phyloP scores from a whole-genome alignment of 257 asterid species.

The Orobanche coerulescens region DNA sequence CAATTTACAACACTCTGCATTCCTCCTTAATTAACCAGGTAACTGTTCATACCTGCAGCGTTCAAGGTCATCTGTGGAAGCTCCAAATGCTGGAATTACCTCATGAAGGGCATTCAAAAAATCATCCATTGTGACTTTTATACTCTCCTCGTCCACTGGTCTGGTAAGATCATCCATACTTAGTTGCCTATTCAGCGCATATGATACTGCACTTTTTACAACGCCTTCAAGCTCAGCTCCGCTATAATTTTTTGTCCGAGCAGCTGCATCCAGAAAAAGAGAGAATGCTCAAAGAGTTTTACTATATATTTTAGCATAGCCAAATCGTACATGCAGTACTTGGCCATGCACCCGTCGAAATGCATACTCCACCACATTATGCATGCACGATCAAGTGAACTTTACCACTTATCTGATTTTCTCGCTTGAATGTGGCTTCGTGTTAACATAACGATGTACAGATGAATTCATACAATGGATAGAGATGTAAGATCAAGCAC shows the following conservation, averaged over 20 bases:
- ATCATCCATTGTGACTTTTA: conserved; percentile 89
- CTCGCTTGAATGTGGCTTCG: neutral
- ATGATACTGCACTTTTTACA: conserved; percentile 97
- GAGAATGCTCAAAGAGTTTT: neutral
- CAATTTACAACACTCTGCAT: neutral
- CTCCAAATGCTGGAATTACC: conserved; percentile 96
- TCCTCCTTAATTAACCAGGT: neutral
- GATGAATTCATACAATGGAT: neutral
- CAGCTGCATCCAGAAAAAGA: conserved; percentile 54
- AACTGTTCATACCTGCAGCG: conserved; percentile 76
- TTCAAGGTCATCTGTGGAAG: conserved; percentile 96
- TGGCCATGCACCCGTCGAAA: neutral
- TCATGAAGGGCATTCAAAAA: conserved; percentile 73
- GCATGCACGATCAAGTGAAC: neutral
- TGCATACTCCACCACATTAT: conserved; percentile 10
- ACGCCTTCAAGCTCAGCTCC: conserved; percentile 99
- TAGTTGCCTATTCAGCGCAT: conserved; percentile 87
- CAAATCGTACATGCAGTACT: neutral
- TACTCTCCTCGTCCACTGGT: conserved; percentile 89
- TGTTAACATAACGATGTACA: neutral
- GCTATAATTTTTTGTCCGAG: conserved; percentile 89
- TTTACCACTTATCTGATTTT: conserved; percentile 7
- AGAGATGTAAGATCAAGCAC: neutral
- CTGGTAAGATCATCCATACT: conserved; percentile 87
- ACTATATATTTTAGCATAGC: neutral